phyloP scores from a whole-genome alignment of 2,329 filamentous ascomycete species.

The Epichloe bromicola region DNA sequence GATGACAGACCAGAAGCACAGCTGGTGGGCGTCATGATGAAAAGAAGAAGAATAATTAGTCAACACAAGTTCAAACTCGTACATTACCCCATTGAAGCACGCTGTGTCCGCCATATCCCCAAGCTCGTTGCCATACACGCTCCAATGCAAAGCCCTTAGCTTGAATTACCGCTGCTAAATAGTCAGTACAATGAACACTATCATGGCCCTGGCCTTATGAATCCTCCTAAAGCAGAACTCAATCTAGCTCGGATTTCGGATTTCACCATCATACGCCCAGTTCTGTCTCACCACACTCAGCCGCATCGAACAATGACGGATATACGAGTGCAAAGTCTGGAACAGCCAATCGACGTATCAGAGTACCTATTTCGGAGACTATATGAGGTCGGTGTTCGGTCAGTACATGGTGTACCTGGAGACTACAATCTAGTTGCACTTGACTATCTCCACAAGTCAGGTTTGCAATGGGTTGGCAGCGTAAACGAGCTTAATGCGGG shows the following conservation, averaged over 20 bases:
- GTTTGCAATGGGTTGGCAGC: slow-evolving; percentile 53
- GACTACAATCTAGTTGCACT: slow-evolving; percentile 61
- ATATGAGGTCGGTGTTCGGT: slow-evolving; percentile 49
- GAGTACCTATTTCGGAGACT: slow-evolving; percentile 57
- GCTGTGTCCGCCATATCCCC: no score
- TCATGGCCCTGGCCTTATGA: neutral
- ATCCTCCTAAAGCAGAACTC: neutral
- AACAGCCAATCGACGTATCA: slow-evolving; percentile 44
- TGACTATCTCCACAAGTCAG: slow-evolving; percentile 48
- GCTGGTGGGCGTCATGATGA: neutral
- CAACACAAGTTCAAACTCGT: no score
- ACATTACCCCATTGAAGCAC: no score
- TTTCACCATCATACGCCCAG: neutral
- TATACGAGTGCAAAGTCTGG: slow-evolving; percentile 29
- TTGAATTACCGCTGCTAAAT: no score
- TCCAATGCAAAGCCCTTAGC: no score
- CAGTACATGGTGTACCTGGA: slow-evolving; percentile 56
- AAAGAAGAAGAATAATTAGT: no score
- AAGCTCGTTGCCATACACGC: no score
- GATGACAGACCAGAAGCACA: neutral
- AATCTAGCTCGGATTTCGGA: neutral
- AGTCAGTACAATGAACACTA: no score
- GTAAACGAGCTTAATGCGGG: slow-evolving; percentile 63
- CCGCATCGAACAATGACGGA: slow-evolving; percentile 16
- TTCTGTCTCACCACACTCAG: neutral